Evolutionary conservation across 805 yeast species (phyloP).

Genomic region (Brettanomyces custersianus): DNA sequence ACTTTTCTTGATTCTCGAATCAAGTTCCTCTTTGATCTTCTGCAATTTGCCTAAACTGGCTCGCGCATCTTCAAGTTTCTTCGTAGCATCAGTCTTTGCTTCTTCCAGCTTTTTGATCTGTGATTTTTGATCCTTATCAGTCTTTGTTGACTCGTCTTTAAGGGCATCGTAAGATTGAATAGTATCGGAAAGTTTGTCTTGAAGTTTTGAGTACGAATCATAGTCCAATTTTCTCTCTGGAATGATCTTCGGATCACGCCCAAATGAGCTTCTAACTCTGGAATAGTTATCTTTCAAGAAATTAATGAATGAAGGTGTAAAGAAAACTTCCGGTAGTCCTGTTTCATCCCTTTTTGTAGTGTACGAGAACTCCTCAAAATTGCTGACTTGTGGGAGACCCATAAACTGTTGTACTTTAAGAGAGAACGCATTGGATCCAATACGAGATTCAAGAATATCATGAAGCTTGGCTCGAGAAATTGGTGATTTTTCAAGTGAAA

Average conservation of each 20-base stretch:
- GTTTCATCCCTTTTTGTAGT: conserved; percentile 59
- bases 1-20: conserved; percentile 14
- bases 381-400: conserved; percentile 45
- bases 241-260: conserved; percentile 64
- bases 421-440: conserved; percentile 75
- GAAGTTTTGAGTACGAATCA: conserved; percentile 44
- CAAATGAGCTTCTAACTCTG: conserved; percentile 62
- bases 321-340: conserved; percentile 80
- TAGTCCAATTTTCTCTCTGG: conserved; percentile 61
- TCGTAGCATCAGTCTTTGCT: conserved; percentile 27
- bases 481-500: conserved; percentile 54
- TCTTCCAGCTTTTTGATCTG: conserved; percentile 16
- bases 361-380: conserved; percentile 43
- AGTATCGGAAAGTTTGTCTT: conserved; percentile 22
- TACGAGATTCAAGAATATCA: conserved; percentile 51
- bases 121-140: conserved; percentile 10
- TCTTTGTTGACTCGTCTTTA: conserved; percentile 11
- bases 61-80: conserved; percentile 13
- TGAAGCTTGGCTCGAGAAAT: conserved; percentile 51
- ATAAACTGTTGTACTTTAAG: conserved; percentile 66
- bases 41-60: conserved; percentile 27
- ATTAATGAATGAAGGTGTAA: conserved; percentile 53
- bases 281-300: conserved; percentile 60
- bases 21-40: conserved; percentile 18
- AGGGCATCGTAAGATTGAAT: conserved; percentile 10